A percentile compares a stretch with the other conserved stretches of the same genome.
These are phyloP conservation scores for Phytophthora melonis DNA, from an alignment of 352 stramenopile species.

Conservation along the genomic window DNA sequence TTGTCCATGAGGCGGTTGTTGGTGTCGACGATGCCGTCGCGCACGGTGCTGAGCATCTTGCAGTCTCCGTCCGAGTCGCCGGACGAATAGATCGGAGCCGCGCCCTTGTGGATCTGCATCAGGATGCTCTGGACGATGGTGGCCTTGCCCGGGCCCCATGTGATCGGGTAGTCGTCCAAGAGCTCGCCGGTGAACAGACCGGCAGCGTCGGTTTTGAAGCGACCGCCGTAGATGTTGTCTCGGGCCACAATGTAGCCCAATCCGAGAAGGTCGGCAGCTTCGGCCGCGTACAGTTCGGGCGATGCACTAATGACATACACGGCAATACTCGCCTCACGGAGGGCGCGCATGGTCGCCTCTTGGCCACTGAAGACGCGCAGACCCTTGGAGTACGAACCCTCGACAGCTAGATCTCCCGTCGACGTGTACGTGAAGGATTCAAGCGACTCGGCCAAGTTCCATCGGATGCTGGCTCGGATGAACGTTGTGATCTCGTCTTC, in stretches of 20 bases:
- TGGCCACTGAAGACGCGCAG: conserved; percentile 62
- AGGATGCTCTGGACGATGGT: conserved; percentile 50
- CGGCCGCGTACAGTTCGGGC: conserved; percentile 55
- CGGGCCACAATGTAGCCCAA: conserved; percentile 51
- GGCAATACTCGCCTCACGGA: conserved; percentile 43
- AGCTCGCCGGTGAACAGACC: conserved; percentile 50
- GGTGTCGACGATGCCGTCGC: conserved; percentile 57
- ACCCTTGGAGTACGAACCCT: conserved; percentile 47
- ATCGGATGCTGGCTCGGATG: conserved; percentile 49
- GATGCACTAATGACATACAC: conserved; percentile 63
- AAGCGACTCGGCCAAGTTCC: conserved; percentile 51
- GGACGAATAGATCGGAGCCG: conserved; percentile 51
- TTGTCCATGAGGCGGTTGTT: conserved; percentile 62
- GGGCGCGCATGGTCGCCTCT: conserved; percentile 53
- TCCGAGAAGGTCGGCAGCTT: conserved; percentile 41
- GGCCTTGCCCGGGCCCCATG: conserved; percentile 62
- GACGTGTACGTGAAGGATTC: conserved; percentile 45
- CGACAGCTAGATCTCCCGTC: conserved; percentile 36
- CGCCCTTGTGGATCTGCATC: conserved; percentile 49
- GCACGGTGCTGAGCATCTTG: conserved; percentile 58
- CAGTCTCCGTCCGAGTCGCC: conserved; percentile 45
- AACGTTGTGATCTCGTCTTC: conserved; percentile 49
- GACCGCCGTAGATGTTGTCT: conserved; percentile 55
- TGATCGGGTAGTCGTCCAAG: conserved; percentile 56
- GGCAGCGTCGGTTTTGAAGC: conserved; percentile 45